Evolutionary conservation across 176 grass and related monocot species (phyloP).

Genomic region (Panicum miliaceum): DNA sequence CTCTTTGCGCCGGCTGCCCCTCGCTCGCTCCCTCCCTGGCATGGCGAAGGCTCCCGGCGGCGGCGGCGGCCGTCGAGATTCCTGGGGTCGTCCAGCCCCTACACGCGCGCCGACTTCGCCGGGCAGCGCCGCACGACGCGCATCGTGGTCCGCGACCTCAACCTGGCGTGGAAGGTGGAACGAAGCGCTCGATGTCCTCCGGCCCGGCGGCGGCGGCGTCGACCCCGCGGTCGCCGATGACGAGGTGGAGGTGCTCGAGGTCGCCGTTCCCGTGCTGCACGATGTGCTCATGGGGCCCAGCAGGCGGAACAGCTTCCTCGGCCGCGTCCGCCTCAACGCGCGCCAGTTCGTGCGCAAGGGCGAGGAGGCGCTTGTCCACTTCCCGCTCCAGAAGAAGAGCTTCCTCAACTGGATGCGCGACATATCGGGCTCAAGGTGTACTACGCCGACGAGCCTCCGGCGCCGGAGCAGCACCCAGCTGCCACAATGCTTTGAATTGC

Average conservation of each 20-base stretch:
- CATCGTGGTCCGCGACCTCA: conserved; percentile 67
- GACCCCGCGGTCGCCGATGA: background rate
- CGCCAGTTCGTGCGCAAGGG: conserved; percentile 78
- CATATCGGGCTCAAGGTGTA: conserved; percentile 78
- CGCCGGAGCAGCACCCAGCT: too few species aligned
- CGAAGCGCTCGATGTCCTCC: conserved; percentile 66
- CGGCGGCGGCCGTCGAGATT: too few species aligned
- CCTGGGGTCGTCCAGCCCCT: conserved; percentile 66
- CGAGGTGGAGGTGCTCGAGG: conserved; percentile 64
- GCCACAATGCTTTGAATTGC: too few species aligned
- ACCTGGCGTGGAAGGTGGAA: conserved; percentile 64
- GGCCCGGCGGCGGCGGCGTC: conserved; percentile 1
- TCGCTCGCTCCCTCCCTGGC: too few species aligned
- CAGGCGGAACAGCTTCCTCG: conserved; percentile 78
- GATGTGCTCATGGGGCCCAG: conserved; percentile 66
- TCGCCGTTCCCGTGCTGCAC: conserved; percentile 54
- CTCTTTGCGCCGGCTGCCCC: too few species aligned
- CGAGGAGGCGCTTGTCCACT: conserved; percentile 87
- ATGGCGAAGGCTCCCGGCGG: too few species aligned
- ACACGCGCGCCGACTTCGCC: conserved; percentile 83
- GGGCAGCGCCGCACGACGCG: conserved; percentile 83
- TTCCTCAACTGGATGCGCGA: conserved; percentile 83
- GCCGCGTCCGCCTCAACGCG: conserved; percentile 74
- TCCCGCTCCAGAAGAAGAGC: conserved; percentile 83
- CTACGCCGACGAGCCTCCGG: conserved; percentile 55